These are phyloP conservation scores for Clitocybe nebularis DNA, from an alignment of 1,284 basidiomycete genomes.

Conservation along the genomic window DNA sequence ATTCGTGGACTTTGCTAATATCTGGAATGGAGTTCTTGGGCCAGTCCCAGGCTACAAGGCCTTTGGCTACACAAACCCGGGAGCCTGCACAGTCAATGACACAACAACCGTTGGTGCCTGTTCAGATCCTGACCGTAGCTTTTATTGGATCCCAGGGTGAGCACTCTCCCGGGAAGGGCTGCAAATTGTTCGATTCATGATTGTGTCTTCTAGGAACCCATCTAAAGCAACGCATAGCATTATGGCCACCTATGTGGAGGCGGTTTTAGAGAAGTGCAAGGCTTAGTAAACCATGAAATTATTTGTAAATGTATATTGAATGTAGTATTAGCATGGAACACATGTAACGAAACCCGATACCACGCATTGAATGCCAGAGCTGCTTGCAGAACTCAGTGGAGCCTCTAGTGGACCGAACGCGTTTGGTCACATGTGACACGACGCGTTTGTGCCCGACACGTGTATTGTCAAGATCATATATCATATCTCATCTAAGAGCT, in stretches of 20 bases:
- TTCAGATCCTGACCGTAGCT: constrained; percentile 41
- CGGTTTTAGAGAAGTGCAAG: constrained; percentile 34
- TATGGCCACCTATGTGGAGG: constrained; percentile 45
- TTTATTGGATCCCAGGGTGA: constrained; percentile 49
- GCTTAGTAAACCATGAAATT: constrained; percentile 2
- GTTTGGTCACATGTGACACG: too few relatives aligned
- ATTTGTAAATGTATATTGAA: neutral
- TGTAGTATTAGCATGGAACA: neutral
- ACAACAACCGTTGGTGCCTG: constrained; percentile 30
- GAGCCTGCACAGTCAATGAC: constrained; percentile 28
- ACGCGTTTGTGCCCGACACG: too few relatives aligned
- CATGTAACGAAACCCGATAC: too few relatives aligned
- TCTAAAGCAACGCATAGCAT: constrained; percentile 26
- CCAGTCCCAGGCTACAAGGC: constrained; percentile 37
- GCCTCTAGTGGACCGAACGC: too few relatives aligned
- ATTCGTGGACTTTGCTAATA: constrained; percentile 39
- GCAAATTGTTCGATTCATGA: too few relatives aligned
- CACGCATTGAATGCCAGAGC: too few relatives aligned
- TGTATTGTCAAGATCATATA: too few relatives aligned
- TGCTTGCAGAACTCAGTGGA: too few relatives aligned
- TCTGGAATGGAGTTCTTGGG: constrained; percentile 44
- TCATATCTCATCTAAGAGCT: too few relatives aligned
- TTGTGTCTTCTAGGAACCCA: constrained; percentile 14
- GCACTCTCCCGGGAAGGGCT: constrained; percentile 10
- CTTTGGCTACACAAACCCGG: constrained; percentile 43